phyloP scores from a whole-genome alignment of 2,329 filamentous ascomycete genomes.

The Colletotrichum sp. region DNA sequence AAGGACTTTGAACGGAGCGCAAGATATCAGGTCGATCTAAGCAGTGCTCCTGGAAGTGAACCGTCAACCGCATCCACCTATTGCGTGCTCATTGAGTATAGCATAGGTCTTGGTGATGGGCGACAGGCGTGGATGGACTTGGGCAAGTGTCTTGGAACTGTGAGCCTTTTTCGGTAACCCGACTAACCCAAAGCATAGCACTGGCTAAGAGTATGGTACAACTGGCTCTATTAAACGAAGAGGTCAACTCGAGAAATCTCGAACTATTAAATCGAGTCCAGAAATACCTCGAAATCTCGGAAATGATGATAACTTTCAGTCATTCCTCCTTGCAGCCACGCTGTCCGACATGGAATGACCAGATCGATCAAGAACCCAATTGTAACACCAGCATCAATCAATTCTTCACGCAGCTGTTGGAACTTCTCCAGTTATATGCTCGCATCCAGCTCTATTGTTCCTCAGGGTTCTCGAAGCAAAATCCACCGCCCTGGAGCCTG shows the following conservation, averaged over 20 bases:
- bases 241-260: neutral
- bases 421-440: neutral
- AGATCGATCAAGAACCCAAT: neutral
- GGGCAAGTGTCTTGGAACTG: neutral
- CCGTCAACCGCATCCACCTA: neutral
- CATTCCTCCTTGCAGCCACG: neutral
- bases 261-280: neutral
- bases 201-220: neutral
- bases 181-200: neutral
- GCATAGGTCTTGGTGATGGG: neutral
- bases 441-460: neutral
- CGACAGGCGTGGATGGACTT: neutral
- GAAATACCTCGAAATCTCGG: neutral
- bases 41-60: neutral
- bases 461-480: neutral
- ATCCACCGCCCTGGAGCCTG: neutral
- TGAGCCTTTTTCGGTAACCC: neutral
- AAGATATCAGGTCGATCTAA: neutral
- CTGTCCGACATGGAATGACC: neutral
- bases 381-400: neutral
- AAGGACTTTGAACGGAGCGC: neutral
- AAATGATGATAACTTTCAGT: neutral
- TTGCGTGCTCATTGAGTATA: neutral
- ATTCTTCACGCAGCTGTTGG: neutral
- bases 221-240: neutral